Percentiles rank a stretch among this genome's conserved stretches.
These are phyloP conservation scores for Ocimum tenuiflorum DNA, from an alignment of 257 asterid species.

Conservation along the genomic window DNA sequence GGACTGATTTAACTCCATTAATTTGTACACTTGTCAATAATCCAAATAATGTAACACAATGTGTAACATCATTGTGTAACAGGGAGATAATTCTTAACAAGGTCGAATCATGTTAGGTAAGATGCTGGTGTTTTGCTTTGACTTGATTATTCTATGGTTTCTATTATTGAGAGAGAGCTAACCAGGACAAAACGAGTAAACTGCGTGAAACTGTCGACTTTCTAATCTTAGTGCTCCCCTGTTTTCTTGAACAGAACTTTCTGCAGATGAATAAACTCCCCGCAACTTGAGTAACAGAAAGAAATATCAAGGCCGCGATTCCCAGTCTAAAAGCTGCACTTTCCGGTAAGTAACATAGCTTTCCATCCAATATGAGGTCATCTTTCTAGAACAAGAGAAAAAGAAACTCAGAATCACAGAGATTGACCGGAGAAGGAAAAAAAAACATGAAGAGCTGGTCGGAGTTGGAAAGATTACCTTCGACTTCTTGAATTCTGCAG, in stretches of 20 bases:
- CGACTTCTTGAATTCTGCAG: slow-evolving; percentile 68
- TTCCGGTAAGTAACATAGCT: slow-evolving; percentile 50
- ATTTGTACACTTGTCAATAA: too few relatives aligned
- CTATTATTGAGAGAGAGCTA: neutral
- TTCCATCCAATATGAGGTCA: slow-evolving; percentile 60
- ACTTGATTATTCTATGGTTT: neutral
- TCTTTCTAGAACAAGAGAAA: slow-evolving; percentile 32
- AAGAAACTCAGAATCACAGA: neutral
- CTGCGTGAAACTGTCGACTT: slow-evolving; percentile 33
- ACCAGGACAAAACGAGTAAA: slow-evolving; percentile 57
- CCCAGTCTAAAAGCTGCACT: slow-evolving; percentile 52
- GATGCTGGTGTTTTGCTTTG: neutral
- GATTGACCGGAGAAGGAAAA: too few relatives aligned
- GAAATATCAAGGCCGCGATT: slow-evolving; percentile 37
- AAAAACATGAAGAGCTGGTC: too few relatives aligned
- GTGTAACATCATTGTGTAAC: too few relatives aligned
- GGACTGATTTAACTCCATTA: too few relatives aligned
- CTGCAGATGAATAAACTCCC: slow-evolving; percentile 44
- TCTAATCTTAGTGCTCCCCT: too few relatives aligned
- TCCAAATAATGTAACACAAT: too few relatives aligned
- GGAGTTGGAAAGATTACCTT: slow-evolving; percentile 34
- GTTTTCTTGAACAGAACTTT: too few relatives aligned
- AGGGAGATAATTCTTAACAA: too few relatives aligned
- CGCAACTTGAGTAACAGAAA: slow-evolving; percentile 37
- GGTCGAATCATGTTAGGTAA: slow-evolving; percentile 13